Evolutionary conservation across 352 stramenopile genomes (phyloP), one percentile per base, ranked within the genome.

Genomic region (Phytophthora sp.): DNA sequence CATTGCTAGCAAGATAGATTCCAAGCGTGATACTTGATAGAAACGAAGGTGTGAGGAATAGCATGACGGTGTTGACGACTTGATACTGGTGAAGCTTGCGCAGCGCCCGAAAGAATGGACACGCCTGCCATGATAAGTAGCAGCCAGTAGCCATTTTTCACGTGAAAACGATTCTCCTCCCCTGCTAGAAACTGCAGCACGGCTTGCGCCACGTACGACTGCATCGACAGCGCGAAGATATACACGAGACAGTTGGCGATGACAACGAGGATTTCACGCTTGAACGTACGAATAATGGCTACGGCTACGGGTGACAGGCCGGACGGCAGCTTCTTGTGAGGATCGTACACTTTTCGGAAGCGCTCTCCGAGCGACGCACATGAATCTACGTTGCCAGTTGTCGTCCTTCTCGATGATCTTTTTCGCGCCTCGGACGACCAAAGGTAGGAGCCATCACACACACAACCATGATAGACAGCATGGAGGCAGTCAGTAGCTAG

Each of bases 61-160:
- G 54, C 62, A 84, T 57, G 10, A 72, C 68, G 12, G 71, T 79
- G 72, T 88, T 90, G 31, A 82, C 42, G 27, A 87, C 71, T 48
- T 84, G 76, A 17, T 76, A 63, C n/a, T 59, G 58, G 41, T 90
- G 75, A 56, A 87, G 87, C 30, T 71, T 62, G 35, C 77, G 76
- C 34, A 80, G 70, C 11, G 82, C 74, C 50, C 4, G 41, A 41
- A 5, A 60, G 34, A 21, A 72, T 37, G 12, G 64, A 67, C n/a
- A 37, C 51, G 8, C 46, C 35, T 5, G 43, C 31, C 39, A 72
- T 59, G 31, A 69, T 54, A 24, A 27, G 5, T 10, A 64, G 15
- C 12, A 72, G 28, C 24, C 28, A 52, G 30, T 64, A 69, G 57
- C 64, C 57, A 18, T 30, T 60, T 17, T 17, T 12, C 4, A 72